Evolutionary conservation across 1,139 yeast genomes (phyloP).

Genomic region (Candida neerlandica): DNA sequence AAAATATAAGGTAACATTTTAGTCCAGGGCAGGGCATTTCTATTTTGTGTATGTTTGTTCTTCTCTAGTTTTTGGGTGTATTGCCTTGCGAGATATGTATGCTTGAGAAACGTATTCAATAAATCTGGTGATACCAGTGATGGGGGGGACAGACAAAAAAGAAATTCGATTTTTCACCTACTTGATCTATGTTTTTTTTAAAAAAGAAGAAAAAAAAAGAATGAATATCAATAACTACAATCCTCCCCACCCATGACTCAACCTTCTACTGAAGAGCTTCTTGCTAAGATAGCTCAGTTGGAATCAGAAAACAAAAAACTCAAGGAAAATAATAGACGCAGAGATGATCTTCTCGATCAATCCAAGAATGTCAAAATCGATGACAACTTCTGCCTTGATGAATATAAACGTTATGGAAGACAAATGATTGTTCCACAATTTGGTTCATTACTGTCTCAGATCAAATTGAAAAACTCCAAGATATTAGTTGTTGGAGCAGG

Average conservation of each 20-base stretch:
- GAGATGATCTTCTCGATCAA: not conserved
- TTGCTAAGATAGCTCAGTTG: slow-evolving; percentile 22
- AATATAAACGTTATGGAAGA: slow-evolving; percentile 84
- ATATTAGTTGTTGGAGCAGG: slow-evolving; percentile 93
- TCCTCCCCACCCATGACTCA: slow-evolving; percentile 5
- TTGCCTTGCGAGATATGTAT: not conserved
- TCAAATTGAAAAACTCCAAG: slow-evolving; percentile 54
- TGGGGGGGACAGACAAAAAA: not conserved
- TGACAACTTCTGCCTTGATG: slow-evolving; percentile 51
- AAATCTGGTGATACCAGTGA: too few species aligned
- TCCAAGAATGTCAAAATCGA: slow-evolving; percentile 10
- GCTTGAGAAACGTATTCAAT: too few species aligned
- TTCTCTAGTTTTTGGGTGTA: too few species aligned
- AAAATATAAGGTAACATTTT: not conserved
- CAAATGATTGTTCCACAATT: slow-evolving; percentile 90
- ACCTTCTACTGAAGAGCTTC: slow-evolving; percentile 22
- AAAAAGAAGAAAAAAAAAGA: too few species aligned
- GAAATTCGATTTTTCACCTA: not conserved
- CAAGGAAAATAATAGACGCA: slow-evolving; percentile 7
- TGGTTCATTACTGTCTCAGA: slow-evolving; percentile 60
- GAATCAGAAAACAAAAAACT: slow-evolving; percentile 28
- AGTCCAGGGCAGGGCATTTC: too few species aligned
- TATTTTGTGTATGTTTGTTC: too few species aligned
- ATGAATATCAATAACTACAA: not conserved
- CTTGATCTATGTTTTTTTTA: not conserved